Percentiles rank a stretch among this genome's conserved stretches.
These are phyloP conservation scores for Saccharomycopsis sp. DNA, from an alignment of 805 yeast species.

Conservation along the genomic window DNA sequence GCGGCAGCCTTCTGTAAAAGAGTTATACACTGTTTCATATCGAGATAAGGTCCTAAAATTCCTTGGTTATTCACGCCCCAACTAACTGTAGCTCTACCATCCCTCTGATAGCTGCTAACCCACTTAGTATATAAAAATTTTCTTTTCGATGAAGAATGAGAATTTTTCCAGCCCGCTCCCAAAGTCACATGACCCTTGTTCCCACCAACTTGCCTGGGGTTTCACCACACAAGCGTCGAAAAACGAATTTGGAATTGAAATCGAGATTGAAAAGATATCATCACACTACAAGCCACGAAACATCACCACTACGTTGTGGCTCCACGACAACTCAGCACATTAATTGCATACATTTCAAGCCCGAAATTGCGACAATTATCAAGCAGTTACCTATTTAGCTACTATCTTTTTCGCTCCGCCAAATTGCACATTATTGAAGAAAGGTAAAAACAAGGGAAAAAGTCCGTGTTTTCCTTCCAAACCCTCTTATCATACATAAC, in stretches of 20 bases:
- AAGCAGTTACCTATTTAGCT: not conserved
- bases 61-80: too few species aligned
- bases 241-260: conserved; percentile 50
- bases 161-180: too few species aligned
- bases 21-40: conserved; percentile 9
- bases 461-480: not conserved
- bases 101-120: too few species aligned
- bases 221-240: not conserved
- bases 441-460: not conserved
- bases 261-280: conserved; percentile 43
- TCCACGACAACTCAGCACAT: too few species aligned
- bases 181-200: not conserved
- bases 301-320: too few species aligned
- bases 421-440: not conserved
- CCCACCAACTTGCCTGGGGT: not conserved
- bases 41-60: too few species aligned
- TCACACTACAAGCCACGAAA: too few species aligned
- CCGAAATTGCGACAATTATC: too few species aligned
- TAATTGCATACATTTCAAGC: too few species aligned
- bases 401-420: not conserved
- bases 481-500: not conserved
- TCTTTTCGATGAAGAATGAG: not conserved
- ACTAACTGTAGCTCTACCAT: too few species aligned
- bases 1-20: conserved; percentile 5
- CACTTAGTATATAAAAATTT: not conserved